Percentiles rank a stretch among this genome's conserved stretches.
phyloP scores from a whole-genome alignment of 371 early-diverging fungal species.

The Mortierella sp. region DNA sequence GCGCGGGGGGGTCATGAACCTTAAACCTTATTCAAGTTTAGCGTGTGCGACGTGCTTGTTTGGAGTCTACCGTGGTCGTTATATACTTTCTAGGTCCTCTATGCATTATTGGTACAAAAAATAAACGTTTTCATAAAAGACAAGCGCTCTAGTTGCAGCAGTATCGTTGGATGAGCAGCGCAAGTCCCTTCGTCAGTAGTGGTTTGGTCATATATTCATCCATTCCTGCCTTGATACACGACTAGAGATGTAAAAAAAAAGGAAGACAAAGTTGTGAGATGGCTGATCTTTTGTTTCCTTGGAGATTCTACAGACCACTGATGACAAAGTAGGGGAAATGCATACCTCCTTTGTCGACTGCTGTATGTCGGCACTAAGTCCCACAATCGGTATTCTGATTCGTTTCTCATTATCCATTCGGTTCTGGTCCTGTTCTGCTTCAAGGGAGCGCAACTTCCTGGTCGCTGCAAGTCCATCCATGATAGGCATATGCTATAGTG shows the following conservation, averaged over 20 bases:
- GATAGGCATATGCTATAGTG: slow-evolving; percentile 53
- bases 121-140: too few species aligned
- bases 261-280: too few species aligned
- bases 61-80: too few species aligned
- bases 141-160: slow-evolving; percentile 37
- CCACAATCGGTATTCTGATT: slow-evolving; percentile 63
- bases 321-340: too few species aligned
- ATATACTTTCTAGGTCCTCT: too few species aligned
- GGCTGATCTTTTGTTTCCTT: too few species aligned
- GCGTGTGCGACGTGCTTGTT: too few species aligned
- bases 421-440: slow-evolving; percentile 23
- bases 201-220: slow-evolving; percentile 72
- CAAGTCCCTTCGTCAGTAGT: slow-evolving; percentile 53
- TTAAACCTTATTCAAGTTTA: too few species aligned
- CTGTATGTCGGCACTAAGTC: slow-evolving; percentile 69
- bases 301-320: too few species aligned
- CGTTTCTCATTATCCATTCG: slow-evolving; percentile 5
- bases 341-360: slow-evolving; percentile 57
- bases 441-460: slow-evolving; percentile 57
- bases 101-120: too few species aligned
- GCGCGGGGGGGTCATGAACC: too few species aligned
- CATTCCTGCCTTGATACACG: slow-evolving; percentile 67
- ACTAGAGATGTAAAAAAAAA: slow-evolving; percentile 6
- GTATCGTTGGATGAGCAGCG: slow-evolving; percentile 43
- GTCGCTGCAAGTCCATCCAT: slow-evolving; percentile 71